Conservation (phyloP, 2,329 filamentous ascomycete species). For the Lecanicillium sp. region DNA sequence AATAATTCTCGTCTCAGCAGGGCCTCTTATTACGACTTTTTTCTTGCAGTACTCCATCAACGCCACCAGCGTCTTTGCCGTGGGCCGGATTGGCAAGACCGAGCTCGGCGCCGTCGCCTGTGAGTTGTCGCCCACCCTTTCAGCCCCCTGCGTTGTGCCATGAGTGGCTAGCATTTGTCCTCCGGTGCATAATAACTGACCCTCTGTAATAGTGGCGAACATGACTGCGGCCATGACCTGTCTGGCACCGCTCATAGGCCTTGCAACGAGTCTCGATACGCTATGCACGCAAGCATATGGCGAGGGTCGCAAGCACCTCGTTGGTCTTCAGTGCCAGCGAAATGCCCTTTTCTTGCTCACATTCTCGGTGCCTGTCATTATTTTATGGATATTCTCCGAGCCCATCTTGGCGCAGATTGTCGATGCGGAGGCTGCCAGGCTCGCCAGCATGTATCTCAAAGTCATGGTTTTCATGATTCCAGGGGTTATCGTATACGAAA, state of each 20-base stretch:
- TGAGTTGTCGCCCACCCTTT: slow-evolving; percentile 20
- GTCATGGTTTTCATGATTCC: slow-evolving; percentile 70
- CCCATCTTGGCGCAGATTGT: slow-evolving; percentile 48
- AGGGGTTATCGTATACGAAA: slow-evolving; percentile 70
- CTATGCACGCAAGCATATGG: slow-evolving; percentile 92
- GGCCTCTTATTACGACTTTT: slow-evolving; percentile 65
- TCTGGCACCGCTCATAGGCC: slow-evolving; percentile 70
- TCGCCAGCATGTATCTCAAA: slow-evolving; percentile 67
- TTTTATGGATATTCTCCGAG: slow-evolving; percentile 67
- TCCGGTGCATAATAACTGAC: neutral
- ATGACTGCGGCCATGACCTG: slow-evolving; percentile 80
- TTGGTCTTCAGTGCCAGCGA: slow-evolving; percentile 74
- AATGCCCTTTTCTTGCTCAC: slow-evolving; percentile 73
- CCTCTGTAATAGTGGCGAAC: slow-evolving; percentile 36
- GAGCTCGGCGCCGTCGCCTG: slow-evolving; percentile 39
- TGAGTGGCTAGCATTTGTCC: neutral
- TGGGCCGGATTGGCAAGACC: slow-evolving; percentile 67
- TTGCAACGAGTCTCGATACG: slow-evolving; percentile 86
- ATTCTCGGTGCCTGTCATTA: slow-evolving; percentile 65
- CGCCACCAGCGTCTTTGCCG: slow-evolving; percentile 71
- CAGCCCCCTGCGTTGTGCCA: neutral
- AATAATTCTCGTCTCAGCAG: slow-evolving; percentile 66
- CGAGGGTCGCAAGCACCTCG: slow-evolving; percentile 80
- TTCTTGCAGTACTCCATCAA: slow-evolving; percentile 78
- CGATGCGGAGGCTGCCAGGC: slow-evolving; percentile 54